Percentiles rank a stretch among this genome's conserved stretches.
Evolutionary conservation across 768 basidiomycete species (phyloP).

Genomic region (Boletus edulis): DNA sequence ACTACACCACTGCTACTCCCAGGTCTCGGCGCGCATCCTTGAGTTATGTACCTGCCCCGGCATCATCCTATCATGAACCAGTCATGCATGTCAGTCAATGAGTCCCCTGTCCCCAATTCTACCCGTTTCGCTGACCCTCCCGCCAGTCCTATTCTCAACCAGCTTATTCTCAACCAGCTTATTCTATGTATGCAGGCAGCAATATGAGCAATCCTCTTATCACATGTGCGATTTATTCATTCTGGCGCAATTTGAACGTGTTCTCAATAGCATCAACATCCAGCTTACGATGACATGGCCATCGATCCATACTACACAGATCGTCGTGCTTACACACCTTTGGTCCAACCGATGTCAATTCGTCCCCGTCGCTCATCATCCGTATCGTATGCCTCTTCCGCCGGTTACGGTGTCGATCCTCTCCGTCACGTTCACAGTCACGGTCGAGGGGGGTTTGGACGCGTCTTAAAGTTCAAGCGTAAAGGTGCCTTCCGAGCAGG

Average conservation of each 20-base stretch:
- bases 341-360: slow-evolving; percentile 20
- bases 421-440: slow-evolving; percentile 38
- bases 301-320: slow-evolving; percentile 49
- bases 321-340: slow-evolving; percentile 26
- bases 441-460: slow-evolving; percentile 37
- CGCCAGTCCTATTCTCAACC: slow-evolving; percentile 39
- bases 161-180: slow-evolving; percentile 45
- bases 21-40: slow-evolving; percentile 34
- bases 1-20: slow-evolving; percentile 30
- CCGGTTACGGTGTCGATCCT: slow-evolving; percentile 37
- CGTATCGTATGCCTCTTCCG: slow-evolving; percentile 37
- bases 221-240: slow-evolving; percentile 36
- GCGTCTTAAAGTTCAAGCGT: slow-evolving; percentile 69
- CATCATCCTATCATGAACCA: slow-evolving; percentile 41
- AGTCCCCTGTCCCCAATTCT: background rate
- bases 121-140: slow-evolving; percentile 4
- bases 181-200: slow-evolving; percentile 45
- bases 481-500: slow-evolving; percentile 66
- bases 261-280: slow-evolving; percentile 1
- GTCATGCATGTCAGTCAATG: slow-evolving; percentile 38
- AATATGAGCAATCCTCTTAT: slow-evolving; percentile 39
- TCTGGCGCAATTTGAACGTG: background rate
- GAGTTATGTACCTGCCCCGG: slow-evolving; percentile 30
- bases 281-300: slow-evolving; percentile 58
- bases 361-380: slow-evolving; percentile 39